Conservation (phyloP, 441 rosid genomes). For the Adansonia gregorii region DNA sequence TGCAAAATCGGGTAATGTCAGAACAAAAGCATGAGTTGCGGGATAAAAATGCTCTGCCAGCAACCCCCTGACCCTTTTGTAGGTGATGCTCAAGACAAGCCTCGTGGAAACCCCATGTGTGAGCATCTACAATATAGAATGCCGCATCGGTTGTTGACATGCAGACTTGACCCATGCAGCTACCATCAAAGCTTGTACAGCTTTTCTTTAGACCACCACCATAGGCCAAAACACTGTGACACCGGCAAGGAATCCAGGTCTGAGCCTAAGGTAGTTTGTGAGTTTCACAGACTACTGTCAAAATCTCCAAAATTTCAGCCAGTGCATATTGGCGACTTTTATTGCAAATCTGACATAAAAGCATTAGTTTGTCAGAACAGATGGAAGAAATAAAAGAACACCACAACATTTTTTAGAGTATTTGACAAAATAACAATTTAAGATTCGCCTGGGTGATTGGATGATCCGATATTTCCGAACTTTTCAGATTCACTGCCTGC, state of each 20-base stretch:
- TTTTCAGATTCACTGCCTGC: conserved; percentile 91
- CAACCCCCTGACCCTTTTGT: conserved; percentile 91
- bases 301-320: conserved; percentile 88
- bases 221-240: conserved; percentile 73
- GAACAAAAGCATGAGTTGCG: conserved; percentile 68
- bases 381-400: conserved; percentile 24
- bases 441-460: conserved; percentile 70
- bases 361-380: conserved; percentile 51
- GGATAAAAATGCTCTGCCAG: conserved; percentile 82
- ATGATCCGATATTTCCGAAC: conserved; percentile 78
- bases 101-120: conserved; percentile 86
- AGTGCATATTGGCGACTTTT: conserved; percentile 85
- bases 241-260: conserved; percentile 96
- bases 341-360: conserved; percentile 76
- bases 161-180: conserved; percentile 87
- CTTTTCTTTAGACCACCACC: conserved; percentile 93
- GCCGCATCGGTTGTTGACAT: conserved; percentile 91
- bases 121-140: conserved; percentile 78
- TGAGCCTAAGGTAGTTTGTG: conserved; percentile 82
- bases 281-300: conserved; percentile 76
- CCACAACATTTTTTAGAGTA: conserved; percentile 13
- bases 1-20: conserved; percentile 74
- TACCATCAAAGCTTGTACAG: conserved; percentile 83
- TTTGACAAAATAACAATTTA: conserved; percentile 14
- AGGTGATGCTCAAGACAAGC: conserved; percentile 95